Base-by-base conservation (phyloP, 169 alveolate genomes). In the Cryptosporidium ubiquitum region DNA sequence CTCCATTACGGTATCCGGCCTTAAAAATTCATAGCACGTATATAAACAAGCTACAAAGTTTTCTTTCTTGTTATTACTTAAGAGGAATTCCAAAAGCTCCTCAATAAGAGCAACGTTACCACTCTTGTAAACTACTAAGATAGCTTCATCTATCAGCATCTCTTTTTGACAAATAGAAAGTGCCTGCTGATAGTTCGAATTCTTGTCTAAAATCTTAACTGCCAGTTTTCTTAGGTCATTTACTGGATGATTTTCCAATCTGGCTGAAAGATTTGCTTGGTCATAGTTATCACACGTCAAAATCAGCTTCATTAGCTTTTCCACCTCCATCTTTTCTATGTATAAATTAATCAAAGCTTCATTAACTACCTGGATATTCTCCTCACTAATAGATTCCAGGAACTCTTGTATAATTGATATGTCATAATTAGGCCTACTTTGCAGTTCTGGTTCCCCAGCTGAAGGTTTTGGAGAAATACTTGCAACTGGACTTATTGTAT, bases 1-100 rank as follows among this genome's bases (percentile, higher is more conserved):
- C 96, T 99, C 99, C 95, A 98, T 93, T 14, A 98, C 99, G 31
- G 97, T 96, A 85, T 98, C 99, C 12, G 99, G 99, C 91, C 97
- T 97, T 47, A 99, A 92, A 37, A 97, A 95, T 84, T 97, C 98
- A 93, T 97, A 98, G 94, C 99, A 98, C 69, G 98, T 97, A 93
- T 96, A 97, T 70, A 98, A 95, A 89, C 99, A 97, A 1, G 99
- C 99, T 23, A 99, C 97, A 74, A 99, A 97, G 60, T 96, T 96
- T 93, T 97, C 99, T 70, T 94, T 96, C 75, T 96, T 97, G 68
- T 95, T 94, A 55, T 92, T 95, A 85, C 93, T 93, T 75, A 97
- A 96, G 86, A 98, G 96, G 92, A 93, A 95, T 84, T 94, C 94
- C 51, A 97, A 93, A 75, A 97, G 92, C 31, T 96, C 98, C 84